Percentiles rank a stretch among this genome's conserved stretches.
phyloP scores from a whole-genome alignment of 768 basidiomycete genomes.

The Serpula lacrymans region DNA sequence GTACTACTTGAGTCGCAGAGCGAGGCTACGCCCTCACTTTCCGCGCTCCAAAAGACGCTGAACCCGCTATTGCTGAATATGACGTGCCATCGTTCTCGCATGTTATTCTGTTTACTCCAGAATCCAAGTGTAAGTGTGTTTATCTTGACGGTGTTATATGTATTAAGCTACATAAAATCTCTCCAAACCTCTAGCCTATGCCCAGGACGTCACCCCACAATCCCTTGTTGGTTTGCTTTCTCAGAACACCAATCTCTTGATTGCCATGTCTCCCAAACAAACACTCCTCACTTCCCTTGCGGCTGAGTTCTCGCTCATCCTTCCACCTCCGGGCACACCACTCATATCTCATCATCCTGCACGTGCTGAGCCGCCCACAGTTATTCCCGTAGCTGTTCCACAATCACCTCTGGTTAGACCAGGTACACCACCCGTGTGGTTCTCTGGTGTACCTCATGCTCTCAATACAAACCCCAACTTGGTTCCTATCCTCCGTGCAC shows the following conservation, averaged over 20 bases:
- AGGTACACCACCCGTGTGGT: constrained; percentile 63
- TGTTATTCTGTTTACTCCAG: constrained; percentile 82
- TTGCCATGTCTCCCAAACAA: constrained; percentile 76
- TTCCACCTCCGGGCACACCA: constrained; percentile 79
- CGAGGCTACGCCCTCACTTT: constrained; percentile 86
- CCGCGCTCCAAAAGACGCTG: constrained; percentile 74
- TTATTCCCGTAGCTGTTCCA: constrained; percentile 63
- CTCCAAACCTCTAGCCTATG: constrained; percentile 56
- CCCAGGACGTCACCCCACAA: constrained; percentile 78
- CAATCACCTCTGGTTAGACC: constrained; percentile 44
- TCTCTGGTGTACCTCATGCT: constrained; percentile 66
- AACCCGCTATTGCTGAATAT: constrained; percentile 62
- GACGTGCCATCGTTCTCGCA: constrained; percentile 79
- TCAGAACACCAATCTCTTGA: constrained; percentile 75
- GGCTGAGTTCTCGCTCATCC: constrained; percentile 87
- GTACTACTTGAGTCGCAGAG: constrained; percentile 37
- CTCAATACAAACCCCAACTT: constrained; percentile 73
- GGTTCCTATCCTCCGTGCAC: constrained; percentile 78
- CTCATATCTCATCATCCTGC: constrained; percentile 85
- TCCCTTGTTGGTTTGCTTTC: constrained; percentile 68
- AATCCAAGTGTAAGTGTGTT: constrained; percentile 69
- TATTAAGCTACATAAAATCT: background rate
- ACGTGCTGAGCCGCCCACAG: constrained; percentile 56
- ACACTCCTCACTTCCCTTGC: constrained; percentile 75
- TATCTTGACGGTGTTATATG: too few species aligned